Base-by-base conservation (phyloP, 176 grass and related monocot genomes). In the sorghum (Sorghum bicolor) region DNA sequence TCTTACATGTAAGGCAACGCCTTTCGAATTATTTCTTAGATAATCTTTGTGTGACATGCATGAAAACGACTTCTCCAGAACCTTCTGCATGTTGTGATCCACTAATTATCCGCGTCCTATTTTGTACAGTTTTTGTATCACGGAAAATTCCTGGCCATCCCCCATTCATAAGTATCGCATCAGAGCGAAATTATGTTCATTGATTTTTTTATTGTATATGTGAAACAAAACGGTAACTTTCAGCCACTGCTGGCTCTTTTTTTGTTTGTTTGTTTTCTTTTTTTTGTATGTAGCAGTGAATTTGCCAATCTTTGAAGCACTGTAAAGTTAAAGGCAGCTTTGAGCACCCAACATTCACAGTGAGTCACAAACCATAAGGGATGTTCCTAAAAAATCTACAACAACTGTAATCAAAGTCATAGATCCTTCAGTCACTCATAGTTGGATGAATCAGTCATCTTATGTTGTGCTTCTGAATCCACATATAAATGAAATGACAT, bases 21-120 rank as follows among this genome's bases (percentile, higher is more conserved):
- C 25, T 67, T 44, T 30, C 10, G 61, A 82, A 72, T 67, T 79
- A 63, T 61, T 60, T 26, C n/a, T 7, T 24, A 80, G 39, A 89
- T 29, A 50, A 88, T 31, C 14, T 53, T 17, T 67, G n/a, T 1
- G 8, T 31, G 58, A 67, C 50, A 41, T 36, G 25, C 26, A 55
- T 44, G 83, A 73, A 82, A 66, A 70, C 0, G 43, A 72, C 88
- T 65, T 64, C 14, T 71, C 33, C 37, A 40, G 65, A 64, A 26
- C 60, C 41, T 64, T 64, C 33, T 12, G 13, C 67, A 50, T n/a
- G 58, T 31, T 26, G 8, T 15, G 29, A 47, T 12, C 45, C 72
- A n/a, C 38, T 64, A 40, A 36, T 53, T 76, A 86, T 86, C 33
- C 10, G 77, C 25, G 32, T 20, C 58, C 60, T 73, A 36, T 1